Base-by-base conservation (phyloP, 2,329 filamentous ascomycete genomes). In the Amesomyces nigricolor region DNA sequence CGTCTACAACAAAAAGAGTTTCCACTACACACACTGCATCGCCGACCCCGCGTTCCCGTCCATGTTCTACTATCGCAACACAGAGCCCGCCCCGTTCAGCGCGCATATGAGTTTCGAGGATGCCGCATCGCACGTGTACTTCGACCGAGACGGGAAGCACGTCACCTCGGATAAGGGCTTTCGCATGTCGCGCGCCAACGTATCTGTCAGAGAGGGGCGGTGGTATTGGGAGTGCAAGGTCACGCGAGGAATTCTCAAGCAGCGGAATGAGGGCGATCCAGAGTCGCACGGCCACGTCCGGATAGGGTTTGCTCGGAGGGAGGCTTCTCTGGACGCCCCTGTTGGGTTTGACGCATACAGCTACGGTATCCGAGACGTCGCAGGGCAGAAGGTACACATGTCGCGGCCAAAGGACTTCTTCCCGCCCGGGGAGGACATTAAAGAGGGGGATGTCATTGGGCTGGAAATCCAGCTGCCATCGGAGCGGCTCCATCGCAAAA, bases 171-270 rank as follows among this genome's bases (percentile, higher is more conserved):
- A 92, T 63, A 95, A 95, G 71, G 91, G 94, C 8, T 96, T 94
- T 78, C 82, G 95, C 57, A 94, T 92, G 78, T 87, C 88, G 2
- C 83, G 92, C 39, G 91, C 89, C 11, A 99, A 99, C 65, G 87
- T 97, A 0, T 90, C 88, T 22, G 88, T 91, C 4, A 80, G 94
- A 45, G 89, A 97, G 71, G 94, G 94, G 0, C 82, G 88, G 32
- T 90, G 89, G 77, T 99, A 95, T 71, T 99, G 91, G 78, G 94
- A 99, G 72, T 91, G 92, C 71, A 91, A 88, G 66, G 83, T 99
- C 52, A 86, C 91, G 9, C 83, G 85, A 61, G 94, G 94, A 37
- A 84, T 89, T 42, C 75, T 81, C 2, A 71, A 71, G 48, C 71
- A 71, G 45, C 70, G 74, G 9, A 67, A 70, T 2, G 74, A 75